Base-by-base conservation (phyloP, 2,329 filamentous ascomycete genomes). In the Bipolaris cookei region DNA sequence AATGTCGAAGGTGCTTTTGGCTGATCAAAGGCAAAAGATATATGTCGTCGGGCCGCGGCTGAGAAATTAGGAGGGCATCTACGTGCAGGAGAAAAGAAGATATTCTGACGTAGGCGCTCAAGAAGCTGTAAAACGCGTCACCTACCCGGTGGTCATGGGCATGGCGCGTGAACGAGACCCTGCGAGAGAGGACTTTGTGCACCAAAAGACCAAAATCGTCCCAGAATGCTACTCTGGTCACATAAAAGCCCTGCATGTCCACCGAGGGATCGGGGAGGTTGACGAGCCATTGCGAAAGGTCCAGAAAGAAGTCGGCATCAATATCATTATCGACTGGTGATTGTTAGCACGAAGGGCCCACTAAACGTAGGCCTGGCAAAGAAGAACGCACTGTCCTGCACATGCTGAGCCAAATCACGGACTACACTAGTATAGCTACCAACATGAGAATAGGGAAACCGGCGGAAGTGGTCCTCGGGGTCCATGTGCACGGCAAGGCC, bases 141-240 rank as follows among this genome's bases (percentile, higher is more conserved):
- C 70, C 67, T 25, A 67, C 67, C 25, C 66, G 59, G 43, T 35
- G 43, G 28, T 70, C 66, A 42, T 68, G 62, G 48, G 71, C 69
- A 3, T 63, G 46, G 16, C 72, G 70, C 6, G 71, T 72, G 25
- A 75, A 71, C 2, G 71, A 62, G 34, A 59, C 61, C 66, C 68
- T 71, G 51, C 72, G 65, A 14, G 39, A 52, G 6, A 76, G 50
- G 16, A 76, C 42, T 46, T 67, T 72, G 48, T 64, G 60, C 30
- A 73, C 65, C 30, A 76, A 51, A 23, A 47, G 45, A 18, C 65
- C 63, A 10, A 76, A 66, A 14, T 75, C 71, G n/a, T 73, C 69
- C 75, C 75, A 77, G 49, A 76, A 76, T 1, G 44, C n/a, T 6
- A 55, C 49, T 53, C 69, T 70, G 50, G 65, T 59, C n/a, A 65